These are phyloP conservation scores for Lasiosphaeris hirsuta DNA, from an alignment of 495 filamentous ascomycete species.

Conservation along the genomic window DNA sequence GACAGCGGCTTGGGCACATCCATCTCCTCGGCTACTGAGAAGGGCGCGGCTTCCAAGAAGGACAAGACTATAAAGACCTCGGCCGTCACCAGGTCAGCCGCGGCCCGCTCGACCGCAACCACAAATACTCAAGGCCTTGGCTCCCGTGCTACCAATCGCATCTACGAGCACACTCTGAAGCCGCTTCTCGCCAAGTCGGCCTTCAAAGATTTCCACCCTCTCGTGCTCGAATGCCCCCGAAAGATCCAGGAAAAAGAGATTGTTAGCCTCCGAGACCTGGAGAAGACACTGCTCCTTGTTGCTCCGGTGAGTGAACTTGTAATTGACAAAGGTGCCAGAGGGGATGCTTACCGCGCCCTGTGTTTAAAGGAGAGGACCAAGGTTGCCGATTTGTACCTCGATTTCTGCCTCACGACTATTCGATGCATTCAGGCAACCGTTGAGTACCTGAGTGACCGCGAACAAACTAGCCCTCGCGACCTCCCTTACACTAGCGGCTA, in stretches of 20 bases:
- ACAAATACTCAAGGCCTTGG: conserved; percentile 44
- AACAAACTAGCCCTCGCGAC: conserved; percentile 76
- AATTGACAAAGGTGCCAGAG: conserved; percentile 49
- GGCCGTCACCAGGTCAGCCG: conserved; percentile 50
- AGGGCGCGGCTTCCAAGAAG: conserved; percentile 25
- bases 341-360: conserved; percentile 63
- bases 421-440: conserved; percentile 80
- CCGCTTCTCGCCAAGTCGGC: conserved; percentile 47
- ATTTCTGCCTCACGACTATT: conserved; percentile 84
- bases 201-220: conserved; percentile 73
- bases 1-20: conserved; percentile 61
- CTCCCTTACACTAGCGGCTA: conserved; percentile 87
- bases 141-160: conserved; percentile 49
- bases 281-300: conserved; percentile 82
- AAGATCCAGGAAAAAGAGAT: conserved; percentile 79
- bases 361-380: conserved; percentile 71
- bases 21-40: conserved; percentile 42
- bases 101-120: conserved; percentile 35
- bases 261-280: conserved; percentile 78
- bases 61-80: conserved; percentile 33
- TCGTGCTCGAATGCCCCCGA: conserved; percentile 68
- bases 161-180: conserved; percentile 51
- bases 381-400: conserved; percentile 64
- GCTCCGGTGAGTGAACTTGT: conserved; percentile 75
- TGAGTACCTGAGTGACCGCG: conserved; percentile 71